phyloP scores from a whole-genome alignment of 805 yeast species.

The Cyberlindnera japonica region DNA sequence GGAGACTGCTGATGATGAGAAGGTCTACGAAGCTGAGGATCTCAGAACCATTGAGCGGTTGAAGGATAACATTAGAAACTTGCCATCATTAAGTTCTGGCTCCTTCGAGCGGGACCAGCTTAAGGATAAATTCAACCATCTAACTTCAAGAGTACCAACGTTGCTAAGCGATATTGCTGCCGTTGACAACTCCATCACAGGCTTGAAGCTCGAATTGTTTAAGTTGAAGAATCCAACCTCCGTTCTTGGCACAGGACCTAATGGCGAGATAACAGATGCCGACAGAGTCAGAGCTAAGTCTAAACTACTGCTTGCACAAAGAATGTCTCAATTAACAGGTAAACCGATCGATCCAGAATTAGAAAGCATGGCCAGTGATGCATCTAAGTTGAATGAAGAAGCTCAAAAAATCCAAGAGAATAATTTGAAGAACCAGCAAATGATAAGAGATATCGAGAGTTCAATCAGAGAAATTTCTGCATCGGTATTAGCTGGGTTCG shows the following conservation, averaged over 20 bases:
- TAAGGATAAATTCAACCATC: constrained; percentile 23
- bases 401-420: constrained; percentile 49
- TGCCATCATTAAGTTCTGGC: constrained; percentile 38
- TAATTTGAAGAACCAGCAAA: constrained; percentile 49
- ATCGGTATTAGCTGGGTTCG: constrained; percentile 33
- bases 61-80: constrained; percentile 41
- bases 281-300: constrained; percentile 78
- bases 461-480: constrained; percentile 63
- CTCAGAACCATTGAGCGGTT: constrained; percentile 39
- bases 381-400: constrained; percentile 44
- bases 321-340: constrained; percentile 93
- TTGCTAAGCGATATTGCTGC: constrained; percentile 57
- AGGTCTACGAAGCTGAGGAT: constrained; percentile 43
- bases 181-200: constrained; percentile 63
- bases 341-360: constrained; percentile 42
- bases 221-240: constrained; percentile 65
- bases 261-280: constrained; percentile 78
- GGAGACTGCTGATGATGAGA: constrained; percentile 37
- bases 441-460: constrained; percentile 64
- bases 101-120: constrained; percentile 32
- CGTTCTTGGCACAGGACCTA: constrained; percentile 78
- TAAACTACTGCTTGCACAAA: constrained; percentile 69
- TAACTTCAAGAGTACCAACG: constrained; percentile 49
- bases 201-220: constrained; percentile 60
- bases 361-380: constrained; percentile 35